phyloP scores from a whole-genome alignment of 2,329 filamentous ascomycete genomes.

The Teratosphaeria zuluensis region DNA sequence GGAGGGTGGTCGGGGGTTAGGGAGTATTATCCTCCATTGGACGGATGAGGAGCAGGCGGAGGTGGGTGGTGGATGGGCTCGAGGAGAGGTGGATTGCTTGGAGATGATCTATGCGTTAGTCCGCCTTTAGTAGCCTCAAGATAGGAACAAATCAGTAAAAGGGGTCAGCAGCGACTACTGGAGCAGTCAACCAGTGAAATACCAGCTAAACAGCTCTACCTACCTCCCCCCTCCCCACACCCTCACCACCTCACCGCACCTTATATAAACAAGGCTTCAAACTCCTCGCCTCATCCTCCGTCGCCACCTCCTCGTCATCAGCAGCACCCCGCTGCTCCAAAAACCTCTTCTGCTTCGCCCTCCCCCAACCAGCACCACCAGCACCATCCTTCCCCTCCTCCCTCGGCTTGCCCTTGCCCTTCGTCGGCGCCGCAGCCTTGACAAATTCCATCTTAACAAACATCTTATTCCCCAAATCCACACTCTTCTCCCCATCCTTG shows the following conservation, averaged over 20 bases:
- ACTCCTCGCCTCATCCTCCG: conserved; percentile 56
- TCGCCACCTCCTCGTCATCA: conserved; percentile 39
- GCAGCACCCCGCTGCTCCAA: conserved; percentile 45
- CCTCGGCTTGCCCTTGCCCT: conserved; percentile 63
- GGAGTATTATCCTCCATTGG: too few species aligned
- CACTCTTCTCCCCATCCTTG: conserved; percentile 51
- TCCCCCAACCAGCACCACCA: conserved; percentile 29
- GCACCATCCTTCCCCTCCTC: conserved; percentile 62
- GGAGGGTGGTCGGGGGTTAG: too few species aligned
- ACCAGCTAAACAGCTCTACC: background rate
- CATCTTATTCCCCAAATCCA: conserved; percentile 91
- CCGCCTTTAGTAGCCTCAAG: too few species aligned
- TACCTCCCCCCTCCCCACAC: background rate
- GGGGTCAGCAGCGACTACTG: background rate
- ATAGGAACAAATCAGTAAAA: too few species aligned
- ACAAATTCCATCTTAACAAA: conserved; percentile 95
- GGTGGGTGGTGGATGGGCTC: too few species aligned
- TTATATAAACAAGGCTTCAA: conserved; percentile 97
- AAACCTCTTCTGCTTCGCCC: conserved; percentile 43
- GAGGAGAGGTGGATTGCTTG: too few species aligned
- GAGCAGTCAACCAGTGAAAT: background rate
- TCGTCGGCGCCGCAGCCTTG: conserved; percentile 65
- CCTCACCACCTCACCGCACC: conserved; percentile 67
- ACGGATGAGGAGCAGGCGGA: too few species aligned
- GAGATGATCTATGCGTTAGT: too few species aligned